Base-by-base conservation (phyloP, 352 stramenopile species). In the Globisporangium nagaii region DNA sequence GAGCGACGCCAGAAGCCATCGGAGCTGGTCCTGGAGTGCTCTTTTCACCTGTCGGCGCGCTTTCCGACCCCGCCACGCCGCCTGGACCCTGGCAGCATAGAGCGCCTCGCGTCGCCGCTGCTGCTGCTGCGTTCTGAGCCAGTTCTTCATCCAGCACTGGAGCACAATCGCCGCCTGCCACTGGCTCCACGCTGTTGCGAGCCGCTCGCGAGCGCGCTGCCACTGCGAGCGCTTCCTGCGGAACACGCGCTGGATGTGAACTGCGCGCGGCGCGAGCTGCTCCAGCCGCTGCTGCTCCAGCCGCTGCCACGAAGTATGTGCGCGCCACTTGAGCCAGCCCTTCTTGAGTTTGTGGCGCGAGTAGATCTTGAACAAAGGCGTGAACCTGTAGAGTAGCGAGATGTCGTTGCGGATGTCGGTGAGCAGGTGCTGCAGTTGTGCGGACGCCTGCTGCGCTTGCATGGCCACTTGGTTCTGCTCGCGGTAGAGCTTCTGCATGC, bases 161-260 rank as follows among this genome's bases (percentile, higher is more conserved):
- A 88, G 43, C 8, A 36, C 57, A 10, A 61, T 49, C 31, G 65
- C 60, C 1, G 70, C 66, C 37, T 66, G 20, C 72, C 73, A 88
- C 37, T 79, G 56, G 3, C 39, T 52, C 31, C 71, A 75, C 32
- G 68, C 51, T 0, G 70, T 40, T 5, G 58, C 54, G 25, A 82
- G 58, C 5, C 69, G 75, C 7, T 53, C 61, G 9, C 66, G 60
- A 17, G 66, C 66, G 19, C 63, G 65, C 20, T 27, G 43, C 53
- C 66, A 79, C 19, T 64, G 57, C 15, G 66, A 53, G 39, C 73
- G 75, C 20, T 72, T 75, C 36, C 60, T 32, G 8, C 79, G 76
- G 50, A 86, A 87, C 1, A 73, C 61, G 4, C 71, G 68, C 19
- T 90, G 79, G 44, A 90, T 88, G 3, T 63, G 73, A 9, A 90